phyloP scores from a whole-genome alignment of 768 basidiomycete genomes.

The Boletus rubroflammeus region DNA sequence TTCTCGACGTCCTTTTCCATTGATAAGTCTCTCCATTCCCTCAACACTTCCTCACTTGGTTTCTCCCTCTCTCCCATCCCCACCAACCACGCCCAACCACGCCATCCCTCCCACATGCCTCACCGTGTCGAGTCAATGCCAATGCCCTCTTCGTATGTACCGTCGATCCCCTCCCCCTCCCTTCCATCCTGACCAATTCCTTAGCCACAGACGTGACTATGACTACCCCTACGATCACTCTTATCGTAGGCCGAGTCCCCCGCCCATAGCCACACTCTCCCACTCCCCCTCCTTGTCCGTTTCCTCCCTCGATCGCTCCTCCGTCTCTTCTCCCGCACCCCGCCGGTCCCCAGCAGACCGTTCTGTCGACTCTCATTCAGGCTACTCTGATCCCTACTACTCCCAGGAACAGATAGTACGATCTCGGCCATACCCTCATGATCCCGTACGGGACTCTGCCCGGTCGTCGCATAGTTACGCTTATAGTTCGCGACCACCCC shows the following conservation, averaged over 20 bases:
- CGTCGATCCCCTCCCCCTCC: constrained; percentile 20
- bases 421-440: constrained; percentile 33
- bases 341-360: constrained; percentile 39
- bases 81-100: constrained; percentile 9
- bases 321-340: constrained; percentile 56
- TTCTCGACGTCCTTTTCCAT: constrained; percentile 33
- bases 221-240: constrained; percentile 40
- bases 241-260: constrained; percentile 43
- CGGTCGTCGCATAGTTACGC: constrained; percentile 37
- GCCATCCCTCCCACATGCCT: constrained; percentile 40
- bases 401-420: constrained; percentile 34
- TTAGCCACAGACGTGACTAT: constrained; percentile 36
- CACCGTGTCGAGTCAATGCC: constrained; percentile 45
- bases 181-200: constrained; percentile 30
- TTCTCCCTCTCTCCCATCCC: constrained; percentile 17
- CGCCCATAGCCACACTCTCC: constrained; percentile 47
- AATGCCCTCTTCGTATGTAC: constrained; percentile 34
- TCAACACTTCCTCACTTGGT: constrained; percentile 22
- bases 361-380: constrained; percentile 27
- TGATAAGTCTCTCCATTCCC: constrained; percentile 35
- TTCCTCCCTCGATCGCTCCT: constrained; percentile 57
- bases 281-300: constrained; percentile 61
- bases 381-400: constrained; percentile 38
- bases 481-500: constrained; percentile 25
- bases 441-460: constrained; percentile 31